Evolutionary conservation across 129 eudicot genomes (phyloP), one percentile per base, ranked within the genome.

Genomic region (Pulicaria dysenterica): DNA sequence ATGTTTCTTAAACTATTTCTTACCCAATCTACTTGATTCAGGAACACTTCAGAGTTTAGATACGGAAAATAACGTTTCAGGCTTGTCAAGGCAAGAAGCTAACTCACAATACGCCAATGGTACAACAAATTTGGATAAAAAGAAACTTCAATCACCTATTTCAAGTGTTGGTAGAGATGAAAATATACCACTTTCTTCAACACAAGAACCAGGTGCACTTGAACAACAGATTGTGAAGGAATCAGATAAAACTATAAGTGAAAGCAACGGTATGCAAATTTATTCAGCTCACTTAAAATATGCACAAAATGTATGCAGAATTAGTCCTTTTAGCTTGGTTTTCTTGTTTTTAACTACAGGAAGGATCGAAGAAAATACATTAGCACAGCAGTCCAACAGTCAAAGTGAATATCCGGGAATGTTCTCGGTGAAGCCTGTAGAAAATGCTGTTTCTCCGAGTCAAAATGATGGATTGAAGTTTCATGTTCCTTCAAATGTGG

Each of bases 381-480:
- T 53, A 69, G 75, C 50, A 61, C 73, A 58, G 46, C 67, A 75
- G n/a, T 67, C 47, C 36, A 59, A 66, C 58, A 31, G 15, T 45
- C 57, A 74, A 54, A 72, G 58, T 58, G 79, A 72, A 70, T 62
- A 64, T 41, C 86, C 69, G 13, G 61, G 66, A 47, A 59, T 54
- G 64, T 51, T 74, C 73, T 50, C 60, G 19, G 74, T 53, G 46
- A 86, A 85, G 51, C 15, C 73, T 61, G 49, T 66, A 42, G 84
- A 80, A 49, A 37, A 48, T 66, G 8, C 74, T 49, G 37, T 54
- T 24, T 61, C 74, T 64, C 57, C 65, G 50, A 61, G 72, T 62
- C 76, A 62, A 59, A 64, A 73, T 60, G 82, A 77, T 71, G 94
- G 85, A 64, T 64, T 80, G 80, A 80, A 74, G 80, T 56, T 87